Conservation (phyloP, 305 asterid species). For the Rubia balearica region DNA sequence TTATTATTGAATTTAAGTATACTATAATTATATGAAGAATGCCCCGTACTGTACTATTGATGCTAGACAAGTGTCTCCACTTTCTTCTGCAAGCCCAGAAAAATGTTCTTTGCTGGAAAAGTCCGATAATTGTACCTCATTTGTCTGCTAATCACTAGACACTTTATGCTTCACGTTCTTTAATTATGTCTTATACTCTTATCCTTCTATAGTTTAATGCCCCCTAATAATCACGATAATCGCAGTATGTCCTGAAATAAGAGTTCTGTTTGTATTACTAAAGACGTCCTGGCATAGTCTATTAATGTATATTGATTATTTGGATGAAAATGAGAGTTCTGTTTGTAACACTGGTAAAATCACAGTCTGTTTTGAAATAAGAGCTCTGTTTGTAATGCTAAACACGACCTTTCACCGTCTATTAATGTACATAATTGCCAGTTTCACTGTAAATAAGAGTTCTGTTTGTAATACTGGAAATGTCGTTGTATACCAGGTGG, state of each 20-base stretch:
- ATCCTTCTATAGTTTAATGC: background rate
- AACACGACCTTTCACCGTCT: no score
- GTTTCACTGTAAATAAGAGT: background rate
- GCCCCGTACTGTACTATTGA: conserved; percentile 1
- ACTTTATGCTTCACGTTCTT: conserved; percentile 28
- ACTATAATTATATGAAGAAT: background rate
- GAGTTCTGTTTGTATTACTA: no score
- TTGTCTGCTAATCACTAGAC: conserved; percentile 18
- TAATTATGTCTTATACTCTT: conserved; percentile 8
- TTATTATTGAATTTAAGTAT: background rate
- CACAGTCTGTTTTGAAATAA: no score
- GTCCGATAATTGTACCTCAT: conserved; percentile 13
- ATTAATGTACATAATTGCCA: no score
- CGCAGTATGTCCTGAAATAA: no score
- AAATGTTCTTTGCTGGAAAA: conserved; percentile 41
- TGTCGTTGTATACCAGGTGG: conserved; percentile 35
- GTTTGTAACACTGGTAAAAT: background rate
- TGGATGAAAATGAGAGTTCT: background rate
- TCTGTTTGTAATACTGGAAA: no score
- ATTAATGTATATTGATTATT: no score
- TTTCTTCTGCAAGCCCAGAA: conserved; percentile 11
- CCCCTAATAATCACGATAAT: no score
- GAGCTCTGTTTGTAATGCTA: background rate
- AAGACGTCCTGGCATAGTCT: no score
- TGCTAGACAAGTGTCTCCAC: conserved; percentile 10